Percentiles rank a stretch among this genome's conserved stretches.
Conservation (phyloP, 2,329 filamentous ascomycete species). For the Phialocephala subalpina region DNA sequence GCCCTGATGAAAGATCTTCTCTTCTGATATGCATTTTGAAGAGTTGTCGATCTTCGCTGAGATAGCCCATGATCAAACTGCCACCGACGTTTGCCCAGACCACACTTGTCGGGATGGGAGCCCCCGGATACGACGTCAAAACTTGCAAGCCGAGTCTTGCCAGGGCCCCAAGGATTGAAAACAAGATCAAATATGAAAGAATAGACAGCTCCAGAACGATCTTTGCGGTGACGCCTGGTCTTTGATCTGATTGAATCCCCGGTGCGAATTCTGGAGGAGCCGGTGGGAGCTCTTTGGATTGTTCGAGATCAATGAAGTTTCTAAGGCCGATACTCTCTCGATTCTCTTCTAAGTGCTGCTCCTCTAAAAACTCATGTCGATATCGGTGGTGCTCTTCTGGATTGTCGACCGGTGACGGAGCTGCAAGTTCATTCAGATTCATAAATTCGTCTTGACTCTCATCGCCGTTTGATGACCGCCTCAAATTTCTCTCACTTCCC, state of each 20-base stretch:
- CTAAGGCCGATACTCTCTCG: not conserved
- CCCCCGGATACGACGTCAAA: constrained; percentile 77
- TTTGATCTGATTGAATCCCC: not conserved
- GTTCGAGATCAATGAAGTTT: not conserved
- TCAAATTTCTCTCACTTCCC: not conserved
- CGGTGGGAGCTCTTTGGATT: not conserved
- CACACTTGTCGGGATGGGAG: constrained; percentile 74
- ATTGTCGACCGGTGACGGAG: constrained; percentile 26
- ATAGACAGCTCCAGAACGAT: constrained; percentile 68
- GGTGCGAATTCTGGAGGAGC: not conserved
- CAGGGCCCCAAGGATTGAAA: constrained; percentile 83
- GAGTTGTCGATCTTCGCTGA: constrained; percentile 76
- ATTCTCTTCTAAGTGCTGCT: constrained; percentile 15
- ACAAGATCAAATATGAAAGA: constrained; percentile 81
- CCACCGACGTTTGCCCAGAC: constrained; percentile 88
- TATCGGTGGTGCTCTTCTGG: constrained; percentile 25
- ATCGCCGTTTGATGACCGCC: constrained; percentile 2
- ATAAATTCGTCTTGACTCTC: constrained; percentile 21
- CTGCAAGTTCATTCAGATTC: constrained; percentile 25
- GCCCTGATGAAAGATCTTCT: not conserved
- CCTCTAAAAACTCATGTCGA: constrained; percentile 23
- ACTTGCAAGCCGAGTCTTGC: constrained; percentile 80
- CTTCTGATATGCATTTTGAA: constrained; percentile 54
- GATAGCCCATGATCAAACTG: constrained; percentile 81
- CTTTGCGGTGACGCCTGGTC: constrained; percentile 30